Percentiles rank a stretch among this genome's conserved stretches.
phyloP scores from a whole-genome alignment of 2,329 filamentous ascomycete species.

The Diaporthe longicolla region DNA sequence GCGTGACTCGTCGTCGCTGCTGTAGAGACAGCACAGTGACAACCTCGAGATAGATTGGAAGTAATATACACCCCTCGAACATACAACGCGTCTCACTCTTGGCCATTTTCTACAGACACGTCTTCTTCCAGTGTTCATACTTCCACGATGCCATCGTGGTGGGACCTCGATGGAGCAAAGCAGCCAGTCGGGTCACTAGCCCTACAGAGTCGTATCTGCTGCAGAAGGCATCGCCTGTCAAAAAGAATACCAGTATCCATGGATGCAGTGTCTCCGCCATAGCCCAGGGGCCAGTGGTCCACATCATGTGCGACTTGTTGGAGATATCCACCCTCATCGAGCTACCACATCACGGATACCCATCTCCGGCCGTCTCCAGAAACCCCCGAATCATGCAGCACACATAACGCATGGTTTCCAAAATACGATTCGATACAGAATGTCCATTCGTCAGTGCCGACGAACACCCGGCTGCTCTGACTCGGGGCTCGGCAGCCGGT shows the following conservation, averaged over 20 bases:
- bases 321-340: neutral
- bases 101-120: neutral
- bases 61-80: neutral
- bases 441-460: neutral
- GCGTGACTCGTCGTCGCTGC: neutral
- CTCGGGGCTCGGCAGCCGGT: neutral
- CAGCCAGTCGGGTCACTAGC: slow-evolving; percentile 2
- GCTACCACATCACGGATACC: neutral
- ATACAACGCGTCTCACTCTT: neutral
- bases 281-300: neutral
- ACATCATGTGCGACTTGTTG: neutral
- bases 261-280: neutral
- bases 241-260: neutral
- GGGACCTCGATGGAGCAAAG: neutral
- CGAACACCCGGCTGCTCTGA: neutral
- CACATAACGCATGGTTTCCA: neutral
- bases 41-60: neutral
- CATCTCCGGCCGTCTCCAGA: neutral
- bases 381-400: neutral
- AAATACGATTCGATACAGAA: neutral
- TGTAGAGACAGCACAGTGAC: neutral
- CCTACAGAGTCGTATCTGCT: neutral
- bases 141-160: neutral
- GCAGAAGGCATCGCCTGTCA: neutral
- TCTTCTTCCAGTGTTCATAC: neutral